Evolutionary conservation across 305 asterid genomes (phyloP).

Genomic region (Fraxinus dipetala): DNA sequence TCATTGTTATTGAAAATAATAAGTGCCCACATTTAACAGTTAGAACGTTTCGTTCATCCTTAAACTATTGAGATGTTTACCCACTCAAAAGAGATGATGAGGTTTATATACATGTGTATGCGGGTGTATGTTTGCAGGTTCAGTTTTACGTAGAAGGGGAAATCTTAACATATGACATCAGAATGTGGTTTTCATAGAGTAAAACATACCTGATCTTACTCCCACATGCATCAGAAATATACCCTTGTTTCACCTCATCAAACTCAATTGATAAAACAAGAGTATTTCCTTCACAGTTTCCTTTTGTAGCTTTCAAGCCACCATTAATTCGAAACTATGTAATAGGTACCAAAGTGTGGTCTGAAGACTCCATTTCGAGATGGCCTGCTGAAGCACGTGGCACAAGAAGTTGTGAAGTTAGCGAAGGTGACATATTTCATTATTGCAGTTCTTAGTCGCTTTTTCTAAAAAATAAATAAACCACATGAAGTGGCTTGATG

Average conservation of each 20-base stretch:
- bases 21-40: neutral
- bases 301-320: conserved; percentile 14
- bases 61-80: neutral
- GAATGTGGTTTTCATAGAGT: neutral
- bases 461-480: neutral
- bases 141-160: neutral
- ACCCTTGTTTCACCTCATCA: neutral
- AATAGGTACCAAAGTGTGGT: conserved; percentile 75
- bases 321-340: conserved; percentile 29
- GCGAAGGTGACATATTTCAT: conserved; percentile 57
- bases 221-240: neutral
- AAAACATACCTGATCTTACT: neutral
- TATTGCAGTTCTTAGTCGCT: neutral
- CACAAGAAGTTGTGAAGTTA: conserved; percentile 77
- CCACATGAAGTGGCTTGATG: neutral
- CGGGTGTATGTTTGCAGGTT: neutral
- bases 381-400: conserved; percentile 92
- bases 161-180: neutral
- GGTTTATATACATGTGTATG: neutral
- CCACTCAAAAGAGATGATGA: neutral
- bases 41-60: neutral
- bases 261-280: neutral
- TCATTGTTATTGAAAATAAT: neutral
- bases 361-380: conserved; percentile 93
- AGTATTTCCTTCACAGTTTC: neutral